Evolutionary conservation across 2,329 filamentous ascomycete genomes (phyloP).

Genomic region (Colletotrichum chrysophilum): DNA sequence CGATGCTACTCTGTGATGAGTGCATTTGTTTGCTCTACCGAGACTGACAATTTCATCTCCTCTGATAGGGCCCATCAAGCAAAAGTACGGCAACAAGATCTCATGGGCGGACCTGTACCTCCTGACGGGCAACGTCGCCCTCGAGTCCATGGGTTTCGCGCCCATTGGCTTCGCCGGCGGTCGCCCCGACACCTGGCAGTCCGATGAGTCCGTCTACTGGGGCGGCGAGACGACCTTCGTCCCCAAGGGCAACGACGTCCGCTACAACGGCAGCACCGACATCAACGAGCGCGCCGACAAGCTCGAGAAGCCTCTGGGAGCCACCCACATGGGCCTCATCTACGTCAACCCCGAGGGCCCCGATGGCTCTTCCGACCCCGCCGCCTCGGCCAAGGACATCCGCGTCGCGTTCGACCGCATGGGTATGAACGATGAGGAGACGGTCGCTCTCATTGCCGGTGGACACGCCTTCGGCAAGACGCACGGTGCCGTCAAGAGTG

Average conservation of each 20-base stretch:
- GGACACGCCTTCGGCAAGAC: constrained; percentile 84
- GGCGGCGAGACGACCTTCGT: constrained; percentile 76
- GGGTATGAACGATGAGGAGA: constrained; percentile 86
- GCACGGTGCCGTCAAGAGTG: constrained; percentile 65
- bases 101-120: constrained; percentile 79
- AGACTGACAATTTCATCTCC: not conserved
- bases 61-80: constrained; percentile 67
- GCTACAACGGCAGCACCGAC: constrained; percentile 55
- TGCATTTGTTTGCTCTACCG: not conserved
- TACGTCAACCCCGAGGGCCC: constrained; percentile 85
- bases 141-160: constrained; percentile 78
- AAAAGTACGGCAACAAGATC: constrained; percentile 84
- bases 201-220: constrained; percentile 80
- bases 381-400: constrained; percentile 74
- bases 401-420: constrained; percentile 78
- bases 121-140: constrained; percentile 76
- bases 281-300: constrained; percentile 19
- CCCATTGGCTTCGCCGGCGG: constrained; percentile 78
- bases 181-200: constrained; percentile 75
- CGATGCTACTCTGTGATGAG: not conserved
- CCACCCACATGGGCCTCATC: constrained; percentile 78
- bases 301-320: constrained; percentile 71
- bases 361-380: constrained; percentile 72
- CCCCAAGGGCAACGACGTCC: constrained; percentile 67
- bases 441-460: constrained; percentile 78